Evolutionary conservation across 208 protist genomes (phyloP).

Genomic region (Trypanosoma vivax): DNA sequence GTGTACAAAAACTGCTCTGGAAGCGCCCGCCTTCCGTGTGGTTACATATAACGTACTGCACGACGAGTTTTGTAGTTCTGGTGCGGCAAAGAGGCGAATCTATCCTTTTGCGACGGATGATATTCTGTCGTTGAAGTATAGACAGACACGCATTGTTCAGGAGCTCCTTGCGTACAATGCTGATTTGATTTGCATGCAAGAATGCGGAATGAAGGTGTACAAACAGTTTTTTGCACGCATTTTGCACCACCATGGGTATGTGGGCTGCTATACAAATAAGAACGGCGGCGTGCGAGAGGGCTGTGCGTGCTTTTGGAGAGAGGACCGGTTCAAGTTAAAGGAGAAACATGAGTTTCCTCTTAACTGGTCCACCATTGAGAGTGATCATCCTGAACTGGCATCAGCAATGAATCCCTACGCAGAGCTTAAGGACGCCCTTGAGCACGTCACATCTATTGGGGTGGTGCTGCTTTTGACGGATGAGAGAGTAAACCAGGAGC

Average conservation of each 20-base stretch:
- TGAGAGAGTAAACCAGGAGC: conserved; percentile 23
- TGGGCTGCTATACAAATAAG: conserved; percentile 77
- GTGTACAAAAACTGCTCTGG: conserved; percentile 25
- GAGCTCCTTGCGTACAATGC: conserved; percentile 77
- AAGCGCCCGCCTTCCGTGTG: conserved; percentile 61
- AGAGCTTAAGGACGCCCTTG: conserved; percentile 62
- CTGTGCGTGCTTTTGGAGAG: conserved; percentile 56
- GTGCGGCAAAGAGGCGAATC: conserved; percentile 49
- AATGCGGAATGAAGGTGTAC: conserved; percentile 83
- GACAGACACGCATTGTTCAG: conserved; percentile 66
- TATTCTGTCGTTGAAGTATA: conserved; percentile 56
- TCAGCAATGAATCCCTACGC: conserved; percentile 25
- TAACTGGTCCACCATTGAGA: conserved; percentile 47
- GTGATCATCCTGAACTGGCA: conserved; percentile 34
- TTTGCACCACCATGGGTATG: conserved; percentile 53
- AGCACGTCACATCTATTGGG: conserved; percentile 53
- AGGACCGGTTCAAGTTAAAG: conserved; percentile 42
- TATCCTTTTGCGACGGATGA: conserved; percentile 84
- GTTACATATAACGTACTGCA: conserved; percentile 90
- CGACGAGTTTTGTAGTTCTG: conserved; percentile 78
- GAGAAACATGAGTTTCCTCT: conserved; percentile 31
- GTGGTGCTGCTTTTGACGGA: conserved; percentile 39
- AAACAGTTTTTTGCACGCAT: conserved; percentile 54
- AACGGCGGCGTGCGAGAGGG: conserved; percentile 66
- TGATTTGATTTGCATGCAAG: conserved; percentile 84